Base-by-base conservation (phyloP, 1,139 yeast genomes). In the Lodderomyces pseudojiufengensis region DNA sequence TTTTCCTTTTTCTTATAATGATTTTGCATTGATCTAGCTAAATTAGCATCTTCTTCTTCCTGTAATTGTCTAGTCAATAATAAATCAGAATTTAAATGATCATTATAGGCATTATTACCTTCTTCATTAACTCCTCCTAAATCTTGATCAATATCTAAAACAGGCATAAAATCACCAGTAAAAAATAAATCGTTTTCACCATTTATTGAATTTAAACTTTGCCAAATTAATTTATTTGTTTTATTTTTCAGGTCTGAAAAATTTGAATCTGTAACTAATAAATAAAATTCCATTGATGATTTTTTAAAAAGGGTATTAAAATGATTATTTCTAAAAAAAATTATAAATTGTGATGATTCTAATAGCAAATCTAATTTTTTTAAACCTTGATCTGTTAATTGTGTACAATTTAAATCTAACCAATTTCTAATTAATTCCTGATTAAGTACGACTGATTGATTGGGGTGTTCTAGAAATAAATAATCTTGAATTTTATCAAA, bases 321-420 rank as follows among this genome's bases (percentile, higher is more conserved):
- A 57, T 87, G 96, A 56, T 87, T 86, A 56, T 88, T 88, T 49
- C 95, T 68, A 63, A 88, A 88, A 41, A 88, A 73, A 0, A 88
- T 77, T 1, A 79, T 70, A 42, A 83, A 68, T 29, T 63, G 62
- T 33, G 61, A 65, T 4, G 47, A 39, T 2, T 40, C 42, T 24
- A 79, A 59, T 15, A 70, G 68, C 10, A 67, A 59, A 33, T 65
- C 55, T 33, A 84, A 55, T 11, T 68, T 51, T 3, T 52, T 42
- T 14, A 86, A 54, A 0, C 97, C 97, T 35, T 63, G 59, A 2
- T 61, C 61, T 0, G 96, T 85, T 48, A 87, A 61, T 52, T 88
- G 95, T 0, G 95, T 79, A 3, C 76, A 71, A 43, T 84, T 77
- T 12, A 57, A 54, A 7, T 58, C 57, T 24, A 80, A 54, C 70